Percentiles rank a stretch among this genome's conserved stretches.
Evolutionary conservation across 108 stramenopile species (phyloP).

Genomic region (Nitzschia sp.): DNA sequence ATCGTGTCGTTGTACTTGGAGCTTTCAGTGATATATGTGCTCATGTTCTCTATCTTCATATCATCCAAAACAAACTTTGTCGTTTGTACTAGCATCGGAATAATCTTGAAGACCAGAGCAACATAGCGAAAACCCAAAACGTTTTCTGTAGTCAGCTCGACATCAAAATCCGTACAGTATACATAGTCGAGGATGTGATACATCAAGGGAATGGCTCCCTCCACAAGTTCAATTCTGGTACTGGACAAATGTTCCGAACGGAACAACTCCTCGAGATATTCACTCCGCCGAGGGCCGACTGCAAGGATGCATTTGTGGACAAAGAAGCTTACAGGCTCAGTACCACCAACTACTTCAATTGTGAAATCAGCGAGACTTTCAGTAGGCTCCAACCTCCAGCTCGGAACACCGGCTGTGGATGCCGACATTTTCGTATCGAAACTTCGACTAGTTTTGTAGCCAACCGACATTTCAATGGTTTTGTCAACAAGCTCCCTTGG

Average conservation of each 20-base stretch:
- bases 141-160: slow-evolving; percentile 24
- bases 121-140: slow-evolving; percentile 31
- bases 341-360: neutral
- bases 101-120: slow-evolving; percentile 26
- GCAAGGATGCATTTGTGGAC: slow-evolving; percentile 47
- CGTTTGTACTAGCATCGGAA: slow-evolving; percentile 5
- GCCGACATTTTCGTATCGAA: neutral
- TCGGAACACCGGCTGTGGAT: slow-evolving; percentile 8
- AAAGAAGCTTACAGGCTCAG: slow-evolving; percentile 14
- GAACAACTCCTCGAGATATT: slow-evolving; percentile 31
- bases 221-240: slow-evolving; percentile 15
- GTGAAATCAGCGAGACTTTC: slow-evolving; percentile 40
- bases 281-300: slow-evolving; percentile 38
- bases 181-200: slow-evolving; percentile 31
- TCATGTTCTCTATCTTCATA: slow-evolving; percentile 28
- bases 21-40: slow-evolving; percentile 24
- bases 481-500: neutral
- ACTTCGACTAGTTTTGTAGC: neutral
- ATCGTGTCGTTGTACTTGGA: slow-evolving; percentile 12
- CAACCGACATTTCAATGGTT: neutral
- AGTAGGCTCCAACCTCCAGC: slow-evolving; percentile 39
- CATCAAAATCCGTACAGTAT: slow-evolving; percentile 19
- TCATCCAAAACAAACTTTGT: slow-evolving; percentile 33
- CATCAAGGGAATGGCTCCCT: slow-evolving; percentile 11
- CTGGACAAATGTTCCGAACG: neutral